Percentiles rank a stretch among this genome's conserved stretches.
Conservation (phyloP, 2,329 filamentous ascomycete genomes). For the Verticillium isaacii region DNA sequence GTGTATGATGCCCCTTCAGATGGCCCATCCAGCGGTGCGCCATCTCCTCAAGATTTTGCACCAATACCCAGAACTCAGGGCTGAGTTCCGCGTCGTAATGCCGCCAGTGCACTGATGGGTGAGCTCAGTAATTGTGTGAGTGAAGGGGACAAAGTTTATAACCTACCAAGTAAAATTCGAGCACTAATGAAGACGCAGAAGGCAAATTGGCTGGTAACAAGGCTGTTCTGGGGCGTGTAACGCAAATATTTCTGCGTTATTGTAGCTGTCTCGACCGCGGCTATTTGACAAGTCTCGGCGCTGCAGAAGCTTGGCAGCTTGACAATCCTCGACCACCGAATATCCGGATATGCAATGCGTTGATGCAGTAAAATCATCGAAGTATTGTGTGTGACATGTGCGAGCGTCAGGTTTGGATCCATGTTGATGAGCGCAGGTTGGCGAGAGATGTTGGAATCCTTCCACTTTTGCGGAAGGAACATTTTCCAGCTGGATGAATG, state of each 20-base stretch:
- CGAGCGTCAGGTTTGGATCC: constrained; percentile 45
- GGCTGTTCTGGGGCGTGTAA: constrained; percentile 21
- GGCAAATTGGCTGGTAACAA: constrained; percentile 32
- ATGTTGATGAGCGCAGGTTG: constrained; percentile 23
- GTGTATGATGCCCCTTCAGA: neutral
- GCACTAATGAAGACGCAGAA: constrained; percentile 43
- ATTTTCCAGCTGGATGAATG: constrained; percentile 30
- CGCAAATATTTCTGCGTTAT: constrained; percentile 42
- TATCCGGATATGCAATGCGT: constrained; percentile 36
- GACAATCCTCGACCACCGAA: constrained; percentile 21
- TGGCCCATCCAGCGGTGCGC: constrained; percentile 20
- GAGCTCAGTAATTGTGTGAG: neutral
- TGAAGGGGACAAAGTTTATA: neutral
- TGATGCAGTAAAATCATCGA: constrained; percentile 46
- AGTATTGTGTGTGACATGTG: constrained; percentile 44
- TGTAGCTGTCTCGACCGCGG: constrained; percentile 38
- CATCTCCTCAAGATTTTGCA: constrained; percentile 23
- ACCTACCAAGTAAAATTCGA: constrained; percentile 29
- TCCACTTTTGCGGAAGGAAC: constrained; percentile 37
- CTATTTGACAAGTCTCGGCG: constrained; percentile 42
- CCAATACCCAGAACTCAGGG: constrained; percentile 21
- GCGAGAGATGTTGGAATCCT: constrained; percentile 24
- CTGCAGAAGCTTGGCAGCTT: constrained; percentile 37
- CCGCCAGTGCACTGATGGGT: constrained; percentile 21
- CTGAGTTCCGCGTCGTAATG: constrained; percentile 15